Evolutionary conservation across 306 rosid species (phyloP).

Genomic region (Oemleria cerasiformis): DNA sequence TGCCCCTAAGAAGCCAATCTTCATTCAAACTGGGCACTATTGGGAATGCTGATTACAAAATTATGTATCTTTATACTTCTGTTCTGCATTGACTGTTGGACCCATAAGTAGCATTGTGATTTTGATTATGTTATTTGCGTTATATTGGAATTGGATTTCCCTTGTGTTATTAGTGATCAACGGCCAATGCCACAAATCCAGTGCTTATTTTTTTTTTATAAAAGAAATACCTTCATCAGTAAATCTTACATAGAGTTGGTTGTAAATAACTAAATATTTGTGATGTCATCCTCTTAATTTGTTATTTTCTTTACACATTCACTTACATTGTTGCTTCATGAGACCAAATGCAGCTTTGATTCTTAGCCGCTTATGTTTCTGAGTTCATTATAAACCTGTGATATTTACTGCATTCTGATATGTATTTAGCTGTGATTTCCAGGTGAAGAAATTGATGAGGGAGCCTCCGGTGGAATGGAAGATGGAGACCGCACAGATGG

Average conservation of each 20-base stretch:
- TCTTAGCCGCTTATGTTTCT: too few species aligned
- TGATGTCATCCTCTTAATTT: neutral
- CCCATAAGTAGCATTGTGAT: neutral
- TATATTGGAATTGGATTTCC: too few species aligned
- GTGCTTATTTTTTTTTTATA: neutral
- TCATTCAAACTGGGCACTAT: neutral
- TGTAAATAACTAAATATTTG: neutral
- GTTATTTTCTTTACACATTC: neutral
- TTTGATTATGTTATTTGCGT: too few species aligned
- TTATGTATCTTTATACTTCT: too few species aligned
- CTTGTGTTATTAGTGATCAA: neutral
- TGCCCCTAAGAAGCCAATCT: neutral
- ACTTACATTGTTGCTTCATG: neutral
- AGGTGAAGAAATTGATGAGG: constrained; percentile 51
- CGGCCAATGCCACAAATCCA: neutral
- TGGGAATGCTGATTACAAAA: neutral
- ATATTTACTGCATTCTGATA: too few species aligned
- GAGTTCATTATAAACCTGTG: too few species aligned
- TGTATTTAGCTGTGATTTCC: constrained; percentile 2
- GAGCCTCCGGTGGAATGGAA: constrained; percentile 49
- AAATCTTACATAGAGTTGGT: neutral
- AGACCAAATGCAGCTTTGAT: too few species aligned
- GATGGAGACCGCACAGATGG: constrained; percentile 40
- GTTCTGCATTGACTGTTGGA: neutral
- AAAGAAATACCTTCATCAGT: neutral